Evolutionary conservation across 2,329 filamentous ascomycete species (phyloP), one percentile per base, ranked within the genome.

Genomic region (Thermothelomyces thermophilus): DNA sequence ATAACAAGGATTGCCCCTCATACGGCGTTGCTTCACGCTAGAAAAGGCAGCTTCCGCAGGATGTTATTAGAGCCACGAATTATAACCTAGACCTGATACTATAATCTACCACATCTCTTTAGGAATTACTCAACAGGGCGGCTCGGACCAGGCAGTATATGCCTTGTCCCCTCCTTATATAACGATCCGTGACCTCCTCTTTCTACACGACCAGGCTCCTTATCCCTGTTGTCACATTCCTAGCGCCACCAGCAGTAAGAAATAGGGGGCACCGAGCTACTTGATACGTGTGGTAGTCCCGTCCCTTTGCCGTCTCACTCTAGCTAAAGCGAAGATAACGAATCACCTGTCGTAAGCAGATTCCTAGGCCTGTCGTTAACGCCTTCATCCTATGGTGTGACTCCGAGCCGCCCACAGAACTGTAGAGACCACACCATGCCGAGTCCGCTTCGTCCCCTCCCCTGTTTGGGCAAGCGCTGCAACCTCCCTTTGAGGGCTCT

Each of bases 11-110:
- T 46, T 24, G 44, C 35, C 44, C 26, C 30, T 33, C 24, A 47
- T 40, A 47, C 36, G 36, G 19, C 19, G 35, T 47, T 46, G 24
- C 34, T 31, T 45, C 33, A 13, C 11, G n/a, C 43, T n/a, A n/a
- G 34, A 46, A 37, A 20, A 36, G 31, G 41, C 41, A 44, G 43
- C 33, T 46, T 46, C 34, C 34, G 43, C 24, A 46, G 42, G 43
- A 39, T 46, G 34, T 39, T 44, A 17, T 44, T 14, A 13, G 41
- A 44, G 19, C 30, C 30, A 46, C 34, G 34, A 46, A 46, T 39
- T 14, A 39, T n/a, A 31, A 31, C 34, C 34, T 24, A 20, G 34
- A 46, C 43, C 16, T 31, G 20, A 39, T 10, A 46, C 24, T 9
- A 20, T 31, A 24, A 46, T 46, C 34, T 20, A 46, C 43, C 14